These are phyloP conservation scores for Acanthamoeba sp. DNA, from an alignment of 208 protist species.

Conservation along the genomic window DNA sequence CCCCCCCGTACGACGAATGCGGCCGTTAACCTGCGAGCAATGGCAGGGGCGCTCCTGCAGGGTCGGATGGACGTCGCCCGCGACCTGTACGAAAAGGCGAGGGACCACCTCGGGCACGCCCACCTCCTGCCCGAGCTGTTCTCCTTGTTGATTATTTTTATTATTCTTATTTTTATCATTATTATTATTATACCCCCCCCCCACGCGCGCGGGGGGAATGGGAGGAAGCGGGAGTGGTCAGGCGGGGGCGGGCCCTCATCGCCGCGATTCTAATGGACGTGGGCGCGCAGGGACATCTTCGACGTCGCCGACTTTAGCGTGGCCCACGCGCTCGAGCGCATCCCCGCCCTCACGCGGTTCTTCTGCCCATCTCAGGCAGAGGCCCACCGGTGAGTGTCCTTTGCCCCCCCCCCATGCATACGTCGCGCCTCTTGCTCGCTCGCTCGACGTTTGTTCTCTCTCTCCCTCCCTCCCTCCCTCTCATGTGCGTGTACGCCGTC, in stretches of 20 bases:
- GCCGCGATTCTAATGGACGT: no score
- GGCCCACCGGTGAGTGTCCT: neutral
- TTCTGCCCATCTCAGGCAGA: neutral
- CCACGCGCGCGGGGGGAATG: no score
- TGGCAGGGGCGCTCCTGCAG: neutral
- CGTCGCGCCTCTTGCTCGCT: no score
- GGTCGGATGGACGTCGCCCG: neutral
- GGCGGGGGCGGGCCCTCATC: no score
- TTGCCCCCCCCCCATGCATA: no score
- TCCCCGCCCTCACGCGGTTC: neutral
- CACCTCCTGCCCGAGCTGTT: no score
- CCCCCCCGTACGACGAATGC: no score
- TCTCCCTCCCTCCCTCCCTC: neutral
- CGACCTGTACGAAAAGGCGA: neutral
- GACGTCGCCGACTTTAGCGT: neutral
- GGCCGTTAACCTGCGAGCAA: no score
- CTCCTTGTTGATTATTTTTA: no score
- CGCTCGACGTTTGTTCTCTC: neutral
- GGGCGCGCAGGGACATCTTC: neutral
- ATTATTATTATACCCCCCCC: no score
- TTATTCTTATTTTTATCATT: no score
- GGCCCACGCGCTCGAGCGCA: neutral
- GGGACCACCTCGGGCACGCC: neutral
- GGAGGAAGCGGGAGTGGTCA: no score
- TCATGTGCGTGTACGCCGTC: neutral